phyloP scores from a whole-genome alignment of 169 alveolate genomes.

The Cryptosporidium ryanae region DNA sequence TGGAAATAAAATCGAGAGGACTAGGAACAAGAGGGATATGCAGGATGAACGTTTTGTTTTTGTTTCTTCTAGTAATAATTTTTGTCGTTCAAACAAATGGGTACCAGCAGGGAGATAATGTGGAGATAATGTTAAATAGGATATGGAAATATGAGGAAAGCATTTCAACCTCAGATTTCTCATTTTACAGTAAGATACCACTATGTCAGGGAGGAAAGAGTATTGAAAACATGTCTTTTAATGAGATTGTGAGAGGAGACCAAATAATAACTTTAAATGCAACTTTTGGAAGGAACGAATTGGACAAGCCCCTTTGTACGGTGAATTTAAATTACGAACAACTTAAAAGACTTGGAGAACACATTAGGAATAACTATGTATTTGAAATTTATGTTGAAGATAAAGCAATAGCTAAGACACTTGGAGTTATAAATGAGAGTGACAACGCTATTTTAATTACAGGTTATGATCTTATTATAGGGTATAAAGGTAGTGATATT shows the following conservation, averaged over 20 bases:
- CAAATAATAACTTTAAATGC: slow-evolving; percentile 20
- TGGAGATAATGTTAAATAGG: slow-evolving; percentile 37
- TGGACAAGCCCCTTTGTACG: slow-evolving; percentile 21
- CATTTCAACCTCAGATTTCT: slow-evolving; percentile 32
- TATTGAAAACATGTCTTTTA: slow-evolving; percentile 38
- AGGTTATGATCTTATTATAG: slow-evolving; percentile 45
- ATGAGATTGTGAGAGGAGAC: slow-evolving; percentile 66
- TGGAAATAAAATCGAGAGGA: slow-evolving; percentile 6
- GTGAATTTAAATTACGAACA: slow-evolving; percentile 17
- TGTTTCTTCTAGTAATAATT: not conserved
- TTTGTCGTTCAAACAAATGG: not conserved
- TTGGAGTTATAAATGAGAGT: slow-evolving; percentile 32
- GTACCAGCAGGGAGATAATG: slow-evolving; percentile 53
- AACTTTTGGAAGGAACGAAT: slow-evolving; percentile 20
- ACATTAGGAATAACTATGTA: slow-evolving; percentile 23
- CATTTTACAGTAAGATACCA: slow-evolving; percentile 61
- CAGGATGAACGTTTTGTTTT: not conserved
- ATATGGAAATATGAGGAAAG: slow-evolving; percentile 71
- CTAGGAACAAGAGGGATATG: not conserved
- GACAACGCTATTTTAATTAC: slow-evolving; percentile 40
- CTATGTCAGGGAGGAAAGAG: slow-evolving; percentile 16
- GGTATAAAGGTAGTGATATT: slow-evolving; percentile 40
- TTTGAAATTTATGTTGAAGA: slow-evolving; percentile 55
- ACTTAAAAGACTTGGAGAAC: slow-evolving; percentile 27
- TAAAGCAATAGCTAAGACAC: slow-evolving; percentile 70